Percentiles rank a stretch among this genome's conserved stretches.
Evolutionary conservation across 768 basidiomycete genomes (phyloP).

Genomic region (Pholiota conissans): DNA sequence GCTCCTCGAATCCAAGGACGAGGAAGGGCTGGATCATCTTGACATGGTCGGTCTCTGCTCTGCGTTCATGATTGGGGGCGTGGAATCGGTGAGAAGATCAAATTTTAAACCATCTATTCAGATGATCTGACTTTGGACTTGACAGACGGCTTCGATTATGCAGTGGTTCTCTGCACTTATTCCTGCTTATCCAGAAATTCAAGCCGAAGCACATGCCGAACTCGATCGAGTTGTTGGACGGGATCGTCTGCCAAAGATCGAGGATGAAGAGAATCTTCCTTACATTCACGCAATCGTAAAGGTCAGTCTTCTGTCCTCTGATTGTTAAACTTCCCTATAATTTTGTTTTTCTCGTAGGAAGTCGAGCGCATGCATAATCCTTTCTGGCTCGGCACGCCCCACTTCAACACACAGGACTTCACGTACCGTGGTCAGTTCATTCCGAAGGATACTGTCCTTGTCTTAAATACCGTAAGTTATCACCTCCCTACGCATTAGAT

Average conservation of each 20-base stretch:
- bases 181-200: conserved; percentile 28
- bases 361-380: conserved; percentile 37
- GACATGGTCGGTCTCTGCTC: conserved; percentile 42
- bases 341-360: too few species aligned
- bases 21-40: conserved; percentile 34
- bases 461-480: conserved; percentile 37
- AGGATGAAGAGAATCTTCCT: conserved; percentile 20
- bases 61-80: conserved; percentile 45
- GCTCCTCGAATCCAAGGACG: conserved; percentile 30
- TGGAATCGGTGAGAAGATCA: conserved; percentile 40
- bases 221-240: conserved; percentile 26
- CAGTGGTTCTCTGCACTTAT: conserved; percentile 39
- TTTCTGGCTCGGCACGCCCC: conserved; percentile 42
- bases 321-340: too few species aligned
- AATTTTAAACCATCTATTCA: too few species aligned
- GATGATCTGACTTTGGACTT: neutral
- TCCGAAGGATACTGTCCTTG: conserved; percentile 37
- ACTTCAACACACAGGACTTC: conserved; percentile 38
- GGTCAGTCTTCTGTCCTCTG: conserved; percentile 7
- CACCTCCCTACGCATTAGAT: too few species aligned
- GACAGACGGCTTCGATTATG: conserved; percentile 35
- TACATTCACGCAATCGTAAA: conserved; percentile 29
- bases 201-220: conserved; percentile 23
- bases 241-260: conserved; percentile 20
- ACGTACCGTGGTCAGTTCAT: conserved; percentile 40